A percentile compares a stretch with the other conserved stretches of the same genome.
These are phyloP conservation scores for Kwoniella europaea DNA, from an alignment of 768 basidiomycete genomes.

Conservation along the genomic window DNA sequence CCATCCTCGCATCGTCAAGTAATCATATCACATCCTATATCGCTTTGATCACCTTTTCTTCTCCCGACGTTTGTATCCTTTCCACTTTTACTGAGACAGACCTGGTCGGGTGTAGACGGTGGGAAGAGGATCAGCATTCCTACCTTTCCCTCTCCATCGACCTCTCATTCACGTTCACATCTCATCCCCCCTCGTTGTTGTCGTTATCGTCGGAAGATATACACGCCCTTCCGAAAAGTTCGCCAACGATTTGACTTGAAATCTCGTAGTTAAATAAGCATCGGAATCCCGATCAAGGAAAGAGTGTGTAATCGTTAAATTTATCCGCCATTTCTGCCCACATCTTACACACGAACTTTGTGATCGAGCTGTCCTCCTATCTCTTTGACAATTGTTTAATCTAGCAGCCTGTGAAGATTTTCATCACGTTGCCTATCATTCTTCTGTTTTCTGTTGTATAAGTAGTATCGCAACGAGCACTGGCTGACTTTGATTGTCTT, in stretches of 20 bases:
- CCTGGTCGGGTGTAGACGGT: no score
- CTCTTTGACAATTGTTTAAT: background rate
- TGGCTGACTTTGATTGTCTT: no score
- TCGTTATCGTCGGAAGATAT: background rate
- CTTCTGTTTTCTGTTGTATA: no score
- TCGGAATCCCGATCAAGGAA: background rate
- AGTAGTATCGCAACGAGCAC: no score
- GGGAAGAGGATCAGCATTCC: background rate
- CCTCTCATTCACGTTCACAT: background rate
- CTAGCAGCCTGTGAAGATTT: no score
- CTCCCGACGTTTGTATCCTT: no score
- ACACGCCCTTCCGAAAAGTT: slow-evolving; percentile 6
- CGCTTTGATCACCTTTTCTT: no score
- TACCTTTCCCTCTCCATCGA: background rate
- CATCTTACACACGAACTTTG: background rate
- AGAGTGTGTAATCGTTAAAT: slow-evolving; percentile 2
- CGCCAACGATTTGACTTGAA: background rate
- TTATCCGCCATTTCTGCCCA: background rate
- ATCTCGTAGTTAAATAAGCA: background rate
- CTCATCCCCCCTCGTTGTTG: background rate
- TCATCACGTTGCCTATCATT: no score
- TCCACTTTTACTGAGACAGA: no score
- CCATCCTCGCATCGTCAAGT: no score
- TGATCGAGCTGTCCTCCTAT: background rate
- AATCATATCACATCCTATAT: no score